Percentiles rank a stretch among this genome's conserved stretches.
phyloP scores from a whole-genome alignment of 306 rosid species.

The Cercis canadensis region DNA sequence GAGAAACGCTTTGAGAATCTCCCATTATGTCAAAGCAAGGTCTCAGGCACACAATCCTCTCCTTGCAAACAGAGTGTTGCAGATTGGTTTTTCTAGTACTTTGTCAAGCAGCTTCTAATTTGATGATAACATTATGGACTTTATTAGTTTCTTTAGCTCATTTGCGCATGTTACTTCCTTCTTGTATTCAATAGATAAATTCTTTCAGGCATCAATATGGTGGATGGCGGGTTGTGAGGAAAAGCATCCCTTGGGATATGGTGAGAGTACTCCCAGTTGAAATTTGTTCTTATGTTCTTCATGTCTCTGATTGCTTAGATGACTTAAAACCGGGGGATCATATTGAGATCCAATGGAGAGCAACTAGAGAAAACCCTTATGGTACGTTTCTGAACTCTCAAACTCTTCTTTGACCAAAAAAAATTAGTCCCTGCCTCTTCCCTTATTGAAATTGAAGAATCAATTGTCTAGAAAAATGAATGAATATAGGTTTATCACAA shows the following conservation, averaged over 20 bases:
- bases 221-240: slow-evolving; percentile 54
- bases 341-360: slow-evolving; percentile 75
- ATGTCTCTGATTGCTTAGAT: slow-evolving; percentile 55
- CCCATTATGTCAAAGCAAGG: too few species aligned
- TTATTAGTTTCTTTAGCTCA: too few species aligned
- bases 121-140: too few species aligned
- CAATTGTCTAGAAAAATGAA: too few species aligned
- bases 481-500: not conserved
- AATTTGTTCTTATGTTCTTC: slow-evolving; percentile 46
- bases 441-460: too few species aligned
- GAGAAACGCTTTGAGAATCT: too few species aligned
- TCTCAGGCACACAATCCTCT: too few species aligned
- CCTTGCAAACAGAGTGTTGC: too few species aligned
- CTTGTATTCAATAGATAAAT: not conserved
- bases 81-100: too few species aligned
- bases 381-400: slow-evolving; percentile 48
- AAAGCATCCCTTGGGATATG: slow-evolving; percentile 54
- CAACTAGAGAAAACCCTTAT: slow-evolving; percentile 49
- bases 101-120: too few species aligned
- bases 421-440: too few species aligned
- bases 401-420: not conserved
- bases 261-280: slow-evolving; percentile 55
- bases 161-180: not conserved
- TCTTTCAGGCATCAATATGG: slow-evolving; percentile 51
- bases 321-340: slow-evolving; percentile 68